phyloP scores from a whole-genome alignment of 1,284 basidiomycete genomes.

The Anthracocystis setariae region DNA sequence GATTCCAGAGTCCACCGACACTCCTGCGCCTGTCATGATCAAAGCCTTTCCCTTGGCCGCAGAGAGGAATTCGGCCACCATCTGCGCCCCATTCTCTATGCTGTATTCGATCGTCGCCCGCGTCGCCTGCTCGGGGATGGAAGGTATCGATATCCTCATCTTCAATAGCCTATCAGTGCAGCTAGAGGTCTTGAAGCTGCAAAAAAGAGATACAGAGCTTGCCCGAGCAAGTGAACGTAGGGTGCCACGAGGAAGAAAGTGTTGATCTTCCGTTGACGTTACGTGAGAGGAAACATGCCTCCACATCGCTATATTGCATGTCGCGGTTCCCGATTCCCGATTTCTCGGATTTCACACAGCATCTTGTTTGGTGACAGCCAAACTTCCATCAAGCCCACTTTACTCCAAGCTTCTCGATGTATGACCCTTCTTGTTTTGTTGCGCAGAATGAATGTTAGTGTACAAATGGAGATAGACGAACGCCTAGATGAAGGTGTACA shows the following conservation, averaged over 20 bases:
- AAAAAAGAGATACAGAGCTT: no score
- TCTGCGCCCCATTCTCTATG: conserved; percentile 42
- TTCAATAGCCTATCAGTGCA: background rate
- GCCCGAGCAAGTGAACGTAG: no score
- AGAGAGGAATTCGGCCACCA: conserved; percentile 47
- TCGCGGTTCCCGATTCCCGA: background rate
- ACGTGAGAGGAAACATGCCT: conserved; percentile 4
- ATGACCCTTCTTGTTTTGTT: no score
- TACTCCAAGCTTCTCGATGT: no score
- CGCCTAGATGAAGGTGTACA: conserved; percentile 40
- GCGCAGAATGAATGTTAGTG: background rate
- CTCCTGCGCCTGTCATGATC: conserved; percentile 63
- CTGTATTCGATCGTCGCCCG: conserved; percentile 38
- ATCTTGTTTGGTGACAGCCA: no score
- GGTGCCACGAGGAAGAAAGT: background rate
- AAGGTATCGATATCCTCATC: conserved; percentile 66
- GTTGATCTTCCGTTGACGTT: conserved; percentile 3
- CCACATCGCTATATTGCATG: background rate
- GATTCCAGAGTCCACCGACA: conserved; percentile 66
- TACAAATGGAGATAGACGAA: background rate
- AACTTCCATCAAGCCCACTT: no score
- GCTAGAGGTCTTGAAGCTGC: background rate
- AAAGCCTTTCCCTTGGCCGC: conserved; percentile 46
- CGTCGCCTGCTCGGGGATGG: conserved; percentile 51
- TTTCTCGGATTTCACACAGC: background rate